Conservation (phyloP, 139 green algal genomes). For the Limnomonas spitsbergensis region DNA sequence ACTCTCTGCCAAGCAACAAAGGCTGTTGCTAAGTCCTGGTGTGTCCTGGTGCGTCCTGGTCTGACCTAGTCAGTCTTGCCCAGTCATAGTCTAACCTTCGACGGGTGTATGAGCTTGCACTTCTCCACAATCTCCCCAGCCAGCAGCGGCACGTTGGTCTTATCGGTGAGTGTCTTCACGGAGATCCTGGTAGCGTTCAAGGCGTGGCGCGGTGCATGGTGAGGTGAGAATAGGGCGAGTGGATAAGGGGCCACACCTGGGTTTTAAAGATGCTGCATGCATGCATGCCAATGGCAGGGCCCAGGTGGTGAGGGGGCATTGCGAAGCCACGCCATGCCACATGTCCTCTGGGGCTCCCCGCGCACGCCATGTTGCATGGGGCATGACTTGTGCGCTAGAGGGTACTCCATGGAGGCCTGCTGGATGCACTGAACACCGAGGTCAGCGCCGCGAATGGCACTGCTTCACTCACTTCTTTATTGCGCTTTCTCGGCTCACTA, state of each 20-base stretch:
- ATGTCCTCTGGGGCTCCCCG: no score
- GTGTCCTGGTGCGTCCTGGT: no score
- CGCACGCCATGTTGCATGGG: no score
- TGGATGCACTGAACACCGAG: no score
- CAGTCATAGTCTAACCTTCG: constrained; percentile 59
- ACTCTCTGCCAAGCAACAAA: no score
- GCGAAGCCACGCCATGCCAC: not conserved
- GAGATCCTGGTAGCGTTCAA: constrained; percentile 64
- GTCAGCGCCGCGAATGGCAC: no score
- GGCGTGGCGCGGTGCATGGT: no score
- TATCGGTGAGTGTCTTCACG: constrained; percentile 53
- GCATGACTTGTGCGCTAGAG: no score
- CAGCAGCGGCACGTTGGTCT: constrained; percentile 52
- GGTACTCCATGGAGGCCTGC: no score
- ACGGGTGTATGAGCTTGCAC: constrained; percentile 78
- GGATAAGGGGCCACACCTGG: not conserved
- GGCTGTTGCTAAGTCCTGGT: no score
- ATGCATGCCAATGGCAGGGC: not conserved
- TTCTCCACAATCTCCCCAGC: constrained; percentile 70
- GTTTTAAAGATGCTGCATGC: not conserved
- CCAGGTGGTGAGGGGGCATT: not conserved
- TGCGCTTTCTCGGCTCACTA: constrained; percentile 17
- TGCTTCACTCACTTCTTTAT: constrained; percentile 32
- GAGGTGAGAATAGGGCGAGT: not conserved
- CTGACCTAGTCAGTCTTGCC: no score